Evolutionary conservation across 2,329 filamentous ascomycete genomes (phyloP).

Genomic region (Pseudocercospora musae): DNA sequence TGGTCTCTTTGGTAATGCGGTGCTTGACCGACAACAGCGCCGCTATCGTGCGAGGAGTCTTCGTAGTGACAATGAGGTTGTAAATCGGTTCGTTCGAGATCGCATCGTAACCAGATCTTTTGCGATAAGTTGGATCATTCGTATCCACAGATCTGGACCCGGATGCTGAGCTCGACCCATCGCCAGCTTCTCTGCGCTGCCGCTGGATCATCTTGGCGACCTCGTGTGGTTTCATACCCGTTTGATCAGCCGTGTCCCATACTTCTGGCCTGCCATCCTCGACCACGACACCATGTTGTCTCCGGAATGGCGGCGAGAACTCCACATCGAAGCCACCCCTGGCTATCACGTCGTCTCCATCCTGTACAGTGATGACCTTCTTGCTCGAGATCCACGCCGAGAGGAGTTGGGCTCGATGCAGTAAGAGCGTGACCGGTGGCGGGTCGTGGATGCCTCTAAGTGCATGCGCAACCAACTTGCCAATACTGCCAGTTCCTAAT

Average conservation of each 20-base stretch:
- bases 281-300: slow-evolving; percentile 38
- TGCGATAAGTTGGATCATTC: not conserved
- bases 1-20: slow-evolving; percentile 64
- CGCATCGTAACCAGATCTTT: slow-evolving; percentile 5
- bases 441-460: slow-evolving; percentile 59
- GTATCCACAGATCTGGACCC: slow-evolving; percentile 9
- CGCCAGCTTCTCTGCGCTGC: slow-evolving; percentile 10
- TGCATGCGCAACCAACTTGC: slow-evolving; percentile 71
- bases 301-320: slow-evolving; percentile 36
- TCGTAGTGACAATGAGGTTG: slow-evolving; percentile 76
- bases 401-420: slow-evolving; percentile 55
- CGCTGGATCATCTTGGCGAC: slow-evolving; percentile 25
- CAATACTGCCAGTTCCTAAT: slow-evolving; percentile 77
- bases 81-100: slow-evolving; percentile 47
- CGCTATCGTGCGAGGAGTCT: slow-evolving; percentile 64
- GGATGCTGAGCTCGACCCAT: not conserved
- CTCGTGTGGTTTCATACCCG: slow-evolving; percentile 29
- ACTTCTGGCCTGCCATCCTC: slow-evolving; percentile 18
- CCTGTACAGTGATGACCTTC: slow-evolving; percentile 47
- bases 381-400: slow-evolving; percentile 48
- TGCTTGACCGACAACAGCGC: slow-evolving; percentile 65
- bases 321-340: slow-evolving; percentile 47
- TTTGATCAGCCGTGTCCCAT: slow-evolving; percentile 24
- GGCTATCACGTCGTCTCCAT: slow-evolving; percentile 39
- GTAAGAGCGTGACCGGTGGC: slow-evolving; percentile 76